A percentile compares a stretch with the other conserved stretches of the same genome.
Conservation (phyloP, 257 asterid genomes). For the Solanum chilense region DNA sequence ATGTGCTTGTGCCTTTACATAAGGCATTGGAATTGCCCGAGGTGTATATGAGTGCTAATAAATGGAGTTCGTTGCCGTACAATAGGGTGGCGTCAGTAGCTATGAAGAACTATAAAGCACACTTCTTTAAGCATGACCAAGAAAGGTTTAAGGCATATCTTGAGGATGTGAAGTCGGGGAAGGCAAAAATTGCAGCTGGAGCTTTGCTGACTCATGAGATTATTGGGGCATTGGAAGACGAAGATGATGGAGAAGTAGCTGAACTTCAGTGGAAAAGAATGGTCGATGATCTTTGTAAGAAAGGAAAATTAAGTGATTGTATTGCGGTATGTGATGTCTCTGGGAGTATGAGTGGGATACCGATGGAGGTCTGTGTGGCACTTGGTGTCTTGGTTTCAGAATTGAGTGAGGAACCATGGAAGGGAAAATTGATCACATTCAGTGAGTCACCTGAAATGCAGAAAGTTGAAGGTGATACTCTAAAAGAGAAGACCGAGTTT, state of each 20-base stretch:
- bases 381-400: conserved; percentile 45
- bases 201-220: conserved; percentile 61
- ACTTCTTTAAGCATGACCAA: conserved; percentile 26
- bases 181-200: conserved; percentile 38
- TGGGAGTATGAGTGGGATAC: conserved; percentile 32
- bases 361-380: conserved; percentile 48
- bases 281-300: conserved; percentile 34
- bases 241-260: conserved; percentile 21
- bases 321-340: conserved; percentile 52
- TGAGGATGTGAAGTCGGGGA: conserved; percentile 39
- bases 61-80: conserved; percentile 33
- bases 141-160: conserved; percentile 36
- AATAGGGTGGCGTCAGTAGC: conserved; percentile 49
- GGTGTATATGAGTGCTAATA: conserved; percentile 47
- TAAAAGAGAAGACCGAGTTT: conserved; percentile 21
- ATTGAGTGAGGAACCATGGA: conserved; percentile 54
- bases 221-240: conserved; percentile 10
- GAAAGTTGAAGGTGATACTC: conserved; percentile 16
- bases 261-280: conserved; percentile 57
- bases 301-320: conserved; percentile 40
- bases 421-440: conserved; percentile 43
- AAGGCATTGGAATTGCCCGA: conserved; percentile 43
- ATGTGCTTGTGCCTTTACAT: conserved; percentile 46
- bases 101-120: conserved; percentile 30
- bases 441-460: conserved; percentile 30